Base-by-base conservation (phyloP, 2,329 filamentous ascomycete genomes). In the Teratosphaeria gauchensis region DNA sequence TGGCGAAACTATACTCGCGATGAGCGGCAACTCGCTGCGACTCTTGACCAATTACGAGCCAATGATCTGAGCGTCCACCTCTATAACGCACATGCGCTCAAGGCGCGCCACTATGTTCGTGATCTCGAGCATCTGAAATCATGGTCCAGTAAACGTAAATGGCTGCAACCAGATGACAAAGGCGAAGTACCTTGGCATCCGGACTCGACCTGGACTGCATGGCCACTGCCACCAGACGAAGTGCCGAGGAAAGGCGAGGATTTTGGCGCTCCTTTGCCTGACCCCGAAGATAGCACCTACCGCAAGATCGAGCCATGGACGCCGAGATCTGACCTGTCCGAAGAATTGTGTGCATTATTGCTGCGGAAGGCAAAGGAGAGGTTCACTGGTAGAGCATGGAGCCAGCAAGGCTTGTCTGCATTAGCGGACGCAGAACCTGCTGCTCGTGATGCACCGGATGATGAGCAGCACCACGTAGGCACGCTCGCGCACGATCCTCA, bases 21-120 rank as follows among this genome's bases (percentile, higher is more conserved):
- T 33, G 88, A 91, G 60, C 80, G 86, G 14, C 78, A 80, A 7
- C 78, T 89, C 1, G 81, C 82, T 59, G 76, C 79, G 4, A 84
- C 86, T 7, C 76, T 95, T 58, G 81, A 86, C 59, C 79, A 83
- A 53, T 70, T 84, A 16, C 78, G 83, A 38, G 82, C 86, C 46
- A 77, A 81, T 56, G 86, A 96, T 69, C 75, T 96, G 11, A 79
- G 83, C 0, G 74, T 86, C 52, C 92, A 96, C 74, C 76, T 96
- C 4, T 95, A 89, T 75, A 90, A 94, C 72, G 80, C 87, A 0
- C 87, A 87, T 74, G 81, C 81, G 38, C 76, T 95, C 57, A 90
- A 87, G 71, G 74, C 76, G 38, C 75, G 80, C n/a, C 54, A 65
- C 8, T 64, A 64, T 28, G 60, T 65, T 30, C 55, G 46, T 11